Evolutionary conservation across 148 eudicot species (phyloP).

Genomic region (Suaeda aralocaspica): DNA sequence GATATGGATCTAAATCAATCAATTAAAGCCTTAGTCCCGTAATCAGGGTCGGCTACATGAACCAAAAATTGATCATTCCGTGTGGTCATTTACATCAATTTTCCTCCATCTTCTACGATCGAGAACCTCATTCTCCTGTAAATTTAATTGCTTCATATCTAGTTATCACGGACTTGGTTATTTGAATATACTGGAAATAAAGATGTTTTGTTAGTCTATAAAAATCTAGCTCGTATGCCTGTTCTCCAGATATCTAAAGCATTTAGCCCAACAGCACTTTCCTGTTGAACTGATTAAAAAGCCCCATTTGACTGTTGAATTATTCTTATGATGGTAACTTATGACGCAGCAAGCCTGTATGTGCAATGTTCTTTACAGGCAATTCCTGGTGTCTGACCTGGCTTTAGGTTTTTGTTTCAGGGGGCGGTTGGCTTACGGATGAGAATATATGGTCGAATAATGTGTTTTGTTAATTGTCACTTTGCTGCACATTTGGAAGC

Average conservation of each 20-base stretch:
- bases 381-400: slow-evolving; percentile 23
- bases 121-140: too few species aligned
- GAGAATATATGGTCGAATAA: slow-evolving; percentile 72
- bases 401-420: slow-evolving; percentile 44
- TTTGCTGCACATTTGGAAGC: slow-evolving; percentile 98
- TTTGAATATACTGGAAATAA: background rate
- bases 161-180: too few species aligned
- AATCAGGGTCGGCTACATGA: too few species aligned
- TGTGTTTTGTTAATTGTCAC: slow-evolving; percentile 98
- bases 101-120: too few species aligned
- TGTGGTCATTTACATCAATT: too few species aligned
- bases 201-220: slow-evolving; percentile 1
- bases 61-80: too few species aligned
- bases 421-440: slow-evolving; percentile 97
- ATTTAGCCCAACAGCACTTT: background rate
- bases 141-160: too few species aligned
- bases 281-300: background rate
- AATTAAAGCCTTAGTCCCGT: too few species aligned
- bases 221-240: background rate
- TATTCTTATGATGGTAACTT: background rate
- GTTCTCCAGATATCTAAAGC: background rate
- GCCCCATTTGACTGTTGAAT: background rate
- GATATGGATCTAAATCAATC: background rate
- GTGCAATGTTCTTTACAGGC: slow-evolving; percentile 1
- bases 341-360: background rate